Evolutionary conservation across 2,329 filamentous ascomycete species (phyloP).

Genomic region (Cladosporium halotolerans): DNA sequence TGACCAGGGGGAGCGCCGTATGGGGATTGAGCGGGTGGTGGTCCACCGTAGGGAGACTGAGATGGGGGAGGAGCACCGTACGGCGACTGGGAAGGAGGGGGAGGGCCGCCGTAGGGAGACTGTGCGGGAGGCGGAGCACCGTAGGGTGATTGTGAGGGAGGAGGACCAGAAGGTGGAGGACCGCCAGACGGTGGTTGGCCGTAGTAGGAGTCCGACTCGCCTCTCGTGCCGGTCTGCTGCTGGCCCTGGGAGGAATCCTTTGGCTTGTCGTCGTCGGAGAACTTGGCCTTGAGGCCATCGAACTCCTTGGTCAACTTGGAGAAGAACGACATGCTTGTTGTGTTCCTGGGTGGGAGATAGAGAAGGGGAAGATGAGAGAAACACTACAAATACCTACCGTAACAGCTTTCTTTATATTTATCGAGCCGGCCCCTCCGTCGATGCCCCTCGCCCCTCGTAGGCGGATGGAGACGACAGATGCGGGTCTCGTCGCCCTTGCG

Average conservation of each 20-base stretch:
- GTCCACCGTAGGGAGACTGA: conserved; percentile 1
- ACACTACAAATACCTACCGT: background rate
- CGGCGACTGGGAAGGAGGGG: conserved; percentile 16
- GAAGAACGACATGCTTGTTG: conserved; percentile 38
- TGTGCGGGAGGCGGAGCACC: background rate
- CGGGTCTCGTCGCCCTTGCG: background rate
- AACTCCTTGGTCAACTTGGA: conserved; percentile 43
- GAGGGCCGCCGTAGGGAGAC: conserved; percentile 2
- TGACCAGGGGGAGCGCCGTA: conserved; percentile 17
- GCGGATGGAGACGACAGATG: background rate
- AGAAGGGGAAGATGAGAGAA: background rate
- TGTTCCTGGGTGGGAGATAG: background rate
- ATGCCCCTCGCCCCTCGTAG: background rate
- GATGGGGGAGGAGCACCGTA: conserved; percentile 6
- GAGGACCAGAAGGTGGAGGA: conserved; percentile 7
- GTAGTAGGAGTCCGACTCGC: conserved; percentile 10
- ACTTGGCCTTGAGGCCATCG: conserved; percentile 33
- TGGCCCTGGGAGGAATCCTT: conserved; percentile 25
- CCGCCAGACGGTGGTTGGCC: background rate
- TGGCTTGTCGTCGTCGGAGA: conserved; percentile 25
- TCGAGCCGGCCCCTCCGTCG: conserved; percentile 1
- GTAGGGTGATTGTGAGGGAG: background rate
- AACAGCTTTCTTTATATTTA: conserved; percentile 12
- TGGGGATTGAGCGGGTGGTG: background rate
- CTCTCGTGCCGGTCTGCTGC: conserved; percentile 19